phyloP scores from a whole-genome alignment of 164 flowering plant genomes.

The Aristolochia contorta region DNA sequence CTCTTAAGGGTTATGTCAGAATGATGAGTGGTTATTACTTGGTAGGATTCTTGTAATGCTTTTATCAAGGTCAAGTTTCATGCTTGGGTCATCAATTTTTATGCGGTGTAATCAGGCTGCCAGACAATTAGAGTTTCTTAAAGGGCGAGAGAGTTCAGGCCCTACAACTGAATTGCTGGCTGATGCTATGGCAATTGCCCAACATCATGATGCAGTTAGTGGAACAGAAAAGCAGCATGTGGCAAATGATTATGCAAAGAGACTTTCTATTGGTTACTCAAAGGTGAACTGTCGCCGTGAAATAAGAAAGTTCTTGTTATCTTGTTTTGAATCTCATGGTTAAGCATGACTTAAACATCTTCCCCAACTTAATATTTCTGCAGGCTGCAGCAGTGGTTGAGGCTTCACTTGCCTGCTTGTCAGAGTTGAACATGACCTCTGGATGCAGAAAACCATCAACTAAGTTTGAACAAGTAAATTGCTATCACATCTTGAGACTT shows the following conservation, averaged over 20 bases:
- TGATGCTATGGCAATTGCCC: conserved; percentile 90
- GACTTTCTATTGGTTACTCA: conserved; percentile 60
- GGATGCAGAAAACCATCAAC: conserved; percentile 28
- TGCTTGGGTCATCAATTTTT: too few relatives aligned
- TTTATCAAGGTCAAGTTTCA: neutral
- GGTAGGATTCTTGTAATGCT: conserved; percentile 27
- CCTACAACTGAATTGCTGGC: conserved; percentile 62
- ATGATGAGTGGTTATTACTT: conserved; percentile 78
- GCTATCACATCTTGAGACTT: neutral
- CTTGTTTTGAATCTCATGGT: too few relatives aligned
- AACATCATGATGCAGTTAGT: conserved; percentile 94
- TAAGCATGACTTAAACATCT: too few relatives aligned
- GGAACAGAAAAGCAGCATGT: conserved; percentile 93
- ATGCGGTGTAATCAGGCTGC: conserved; percentile 49
- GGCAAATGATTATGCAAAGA: conserved; percentile 84
- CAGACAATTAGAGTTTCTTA: conserved; percentile 71
- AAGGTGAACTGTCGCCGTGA: conserved; percentile 35
- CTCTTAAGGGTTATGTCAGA: conserved; percentile 80
- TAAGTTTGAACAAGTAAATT: conserved; percentile 62
- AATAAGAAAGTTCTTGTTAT: neutral
- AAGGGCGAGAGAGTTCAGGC: conserved; percentile 48
- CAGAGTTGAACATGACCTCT: conserved; percentile 22
- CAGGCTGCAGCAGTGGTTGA: conserved; percentile 76
- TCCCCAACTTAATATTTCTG: neutral
- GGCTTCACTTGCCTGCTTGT: conserved; percentile 58